Conservation (phyloP, 108 stramenopile genomes). For the Conticribra guillardii region DNA sequence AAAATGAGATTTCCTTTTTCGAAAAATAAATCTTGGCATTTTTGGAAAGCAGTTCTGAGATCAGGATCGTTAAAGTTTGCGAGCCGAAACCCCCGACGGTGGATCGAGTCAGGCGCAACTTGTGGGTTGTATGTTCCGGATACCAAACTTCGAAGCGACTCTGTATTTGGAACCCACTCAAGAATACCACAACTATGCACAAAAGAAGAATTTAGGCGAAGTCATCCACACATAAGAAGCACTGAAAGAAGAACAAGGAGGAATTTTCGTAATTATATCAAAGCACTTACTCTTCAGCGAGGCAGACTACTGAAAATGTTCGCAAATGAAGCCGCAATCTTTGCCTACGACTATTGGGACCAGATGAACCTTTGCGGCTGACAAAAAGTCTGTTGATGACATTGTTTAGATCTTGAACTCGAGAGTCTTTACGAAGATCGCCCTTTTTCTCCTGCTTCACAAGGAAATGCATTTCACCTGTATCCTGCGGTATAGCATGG, state of each 20-base stretch:
- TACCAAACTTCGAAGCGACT: conserved; percentile 82
- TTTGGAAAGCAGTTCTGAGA: conserved; percentile 63
- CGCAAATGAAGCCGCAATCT: conserved; percentile 81
- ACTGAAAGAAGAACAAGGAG: too few relatives aligned
- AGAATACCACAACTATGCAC: conserved; percentile 82
- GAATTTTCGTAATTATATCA: too few relatives aligned
- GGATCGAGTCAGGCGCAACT: conserved; percentile 52
- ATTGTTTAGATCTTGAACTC: conserved; percentile 97
- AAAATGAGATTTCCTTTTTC: conserved; percentile 63
- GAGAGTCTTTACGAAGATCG: conserved; percentile 98
- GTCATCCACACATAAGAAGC: too few relatives aligned
- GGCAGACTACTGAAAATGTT: conserved; percentile 97
- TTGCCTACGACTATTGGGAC: conserved; percentile 48
- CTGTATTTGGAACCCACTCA: conserved; percentile 97
- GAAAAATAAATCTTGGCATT: conserved; percentile 79
- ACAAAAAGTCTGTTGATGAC: conserved; percentile 95
- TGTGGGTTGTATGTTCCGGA: conserved; percentile 82
- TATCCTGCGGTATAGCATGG: conserved; percentile 39
- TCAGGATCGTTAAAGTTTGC: conserved; percentile 65
- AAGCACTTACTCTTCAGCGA: conserved; percentile 83
- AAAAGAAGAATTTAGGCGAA: too few relatives aligned
- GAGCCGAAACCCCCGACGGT: conserved; percentile 62
- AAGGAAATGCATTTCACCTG: conserved; percentile 92
- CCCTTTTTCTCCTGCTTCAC: conserved; percentile 98
- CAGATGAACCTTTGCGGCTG: conserved; percentile 46